Percentiles rank a stretch among this genome's conserved stretches.
Evolutionary conservation across 2,329 filamentous ascomycete genomes (phyloP).

Genomic region (Botrytis medusae): DNA sequence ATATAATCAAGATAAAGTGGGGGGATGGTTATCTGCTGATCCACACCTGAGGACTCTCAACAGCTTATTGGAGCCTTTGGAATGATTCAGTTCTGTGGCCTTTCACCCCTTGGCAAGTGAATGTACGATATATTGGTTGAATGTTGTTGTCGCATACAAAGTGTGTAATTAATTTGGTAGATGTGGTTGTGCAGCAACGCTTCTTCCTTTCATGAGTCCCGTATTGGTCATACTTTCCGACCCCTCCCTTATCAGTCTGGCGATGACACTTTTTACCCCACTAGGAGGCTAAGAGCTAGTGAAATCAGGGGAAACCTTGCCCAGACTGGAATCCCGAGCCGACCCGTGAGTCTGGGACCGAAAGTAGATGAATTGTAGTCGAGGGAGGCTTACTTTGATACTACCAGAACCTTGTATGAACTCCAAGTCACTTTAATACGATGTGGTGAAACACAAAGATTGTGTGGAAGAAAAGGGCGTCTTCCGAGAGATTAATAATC

Average conservation of each 20-base stretch:
- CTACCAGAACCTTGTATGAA: not conserved
- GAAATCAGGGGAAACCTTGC: slow-evolving; percentile 12
- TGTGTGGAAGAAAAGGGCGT: not conserved
- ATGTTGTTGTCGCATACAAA: slow-evolving; percentile 19
- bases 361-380: not conserved
- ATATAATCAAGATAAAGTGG: not conserved
- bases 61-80: not conserved
- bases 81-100: not conserved
- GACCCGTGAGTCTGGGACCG: not conserved
- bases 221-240: slow-evolving; percentile 13
- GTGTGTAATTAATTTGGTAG: slow-evolving; percentile 2
- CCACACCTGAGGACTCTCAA: slow-evolving; percentile 3
- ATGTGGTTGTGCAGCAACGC: slow-evolving; percentile 18
- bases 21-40: slow-evolving; percentile 8
- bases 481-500: not conserved
- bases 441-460: not conserved
- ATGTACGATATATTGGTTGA: slow-evolving; percentile 8
- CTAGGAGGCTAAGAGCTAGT: not conserved
- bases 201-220: slow-evolving; percentile 4
- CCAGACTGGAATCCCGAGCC: slow-evolving; percentile 12
- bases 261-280: slow-evolving; percentile 6
- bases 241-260: slow-evolving; percentile 19
- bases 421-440: not conserved
- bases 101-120: not conserved
- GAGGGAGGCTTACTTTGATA: not conserved